phyloP scores from a whole-genome alignment of 1,284 basidiomycete genomes.

The Mycosarcoma mackinlayi region DNA sequence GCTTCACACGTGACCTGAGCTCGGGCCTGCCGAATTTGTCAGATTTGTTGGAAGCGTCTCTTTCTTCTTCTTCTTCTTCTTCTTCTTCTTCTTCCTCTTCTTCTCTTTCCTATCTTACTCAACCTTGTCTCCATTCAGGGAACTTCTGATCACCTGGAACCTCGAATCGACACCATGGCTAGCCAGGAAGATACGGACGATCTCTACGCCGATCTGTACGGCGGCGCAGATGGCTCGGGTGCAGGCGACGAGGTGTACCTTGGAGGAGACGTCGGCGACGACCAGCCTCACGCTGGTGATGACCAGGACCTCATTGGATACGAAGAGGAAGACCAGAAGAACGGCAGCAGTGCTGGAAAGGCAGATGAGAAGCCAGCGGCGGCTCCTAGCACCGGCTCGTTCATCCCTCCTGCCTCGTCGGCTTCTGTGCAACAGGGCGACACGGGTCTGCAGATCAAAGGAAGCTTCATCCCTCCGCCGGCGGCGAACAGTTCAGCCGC shows the following conservation, averaged over 20 bases:
- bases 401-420: slow-evolving; percentile 37
- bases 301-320: slow-evolving; percentile 48
- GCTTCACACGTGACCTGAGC: slow-evolving; percentile 23
- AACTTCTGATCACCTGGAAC: not conserved
- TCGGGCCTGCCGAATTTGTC: slow-evolving; percentile 17
- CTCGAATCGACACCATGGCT: slow-evolving; percentile 27
- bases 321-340: slow-evolving; percentile 22
- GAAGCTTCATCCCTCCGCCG: slow-evolving; percentile 47
- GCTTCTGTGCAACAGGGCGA: slow-evolving; percentile 18
- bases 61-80: not conserved
- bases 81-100: slow-evolving; percentile 1
- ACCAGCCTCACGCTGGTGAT: slow-evolving; percentile 15
- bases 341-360: slow-evolving; percentile 4
- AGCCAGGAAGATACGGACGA: slow-evolving; percentile 56
- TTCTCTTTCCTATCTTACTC: not conserved
- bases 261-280: slow-evolving; percentile 25
- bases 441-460: slow-evolving; percentile 42
- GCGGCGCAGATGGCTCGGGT: slow-evolving; percentile 33
- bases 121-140: not conserved
- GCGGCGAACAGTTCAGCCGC: slow-evolving; percentile 9
- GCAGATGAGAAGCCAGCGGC: slow-evolving; percentile 5
- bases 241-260: slow-evolving; percentile 34
- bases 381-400: slow-evolving; percentile 16
- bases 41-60: no score
- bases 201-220: slow-evolving; percentile 62